Evolutionary conservation across 768 basidiomycete genomes (phyloP), one percentile per base, ranked within the genome.

Genomic region (Podaxis carcinomalis): DNA sequence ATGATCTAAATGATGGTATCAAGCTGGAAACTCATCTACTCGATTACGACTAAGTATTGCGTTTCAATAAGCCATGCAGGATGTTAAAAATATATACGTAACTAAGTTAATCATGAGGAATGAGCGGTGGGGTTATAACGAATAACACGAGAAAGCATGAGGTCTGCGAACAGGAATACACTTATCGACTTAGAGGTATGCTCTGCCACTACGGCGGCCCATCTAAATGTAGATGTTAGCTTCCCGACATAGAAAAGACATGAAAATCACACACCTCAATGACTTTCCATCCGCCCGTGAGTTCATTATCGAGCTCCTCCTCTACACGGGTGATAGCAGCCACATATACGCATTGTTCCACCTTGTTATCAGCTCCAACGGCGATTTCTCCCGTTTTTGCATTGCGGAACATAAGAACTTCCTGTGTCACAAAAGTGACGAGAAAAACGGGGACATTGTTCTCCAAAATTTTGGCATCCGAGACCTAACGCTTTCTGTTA

Each of bases 221-320:
- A 77, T 78, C 75, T 76, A 1, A 53, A 61, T 55, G 51, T 46
- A 56, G 35, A 56, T n/a, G 61, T 63, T 50, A 63, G 60, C 25
- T 51, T 25, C 10, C 37, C 44, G 25, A 40, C 7, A 44, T 2
- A 21, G 21, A 16, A 44, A 37, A 11, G 37, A 21, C 52, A 35
- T 13, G 13, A 19, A 37, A 56, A 27, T 28, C 14, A 75, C 84
- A 54, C 70, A 95, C 94, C 87, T 98, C 96, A 27, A 98, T 83
- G 56, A 98, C 85, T 75, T 98, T 98, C 96, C 97, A 99, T 11
- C 97, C 97, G 46, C 93, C 95, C 0, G 97, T 99, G 49, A 97
- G 80, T 72, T 95, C 92, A 70, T 98, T 92, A 28, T 86, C 87
- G 63, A 98, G 77, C 70, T 98, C 93, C 67, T 89, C 89, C 69